phyloP scores from a whole-genome alignment of 768 basidiomycete genomes.

The Leucocoprinus sp. region DNA sequence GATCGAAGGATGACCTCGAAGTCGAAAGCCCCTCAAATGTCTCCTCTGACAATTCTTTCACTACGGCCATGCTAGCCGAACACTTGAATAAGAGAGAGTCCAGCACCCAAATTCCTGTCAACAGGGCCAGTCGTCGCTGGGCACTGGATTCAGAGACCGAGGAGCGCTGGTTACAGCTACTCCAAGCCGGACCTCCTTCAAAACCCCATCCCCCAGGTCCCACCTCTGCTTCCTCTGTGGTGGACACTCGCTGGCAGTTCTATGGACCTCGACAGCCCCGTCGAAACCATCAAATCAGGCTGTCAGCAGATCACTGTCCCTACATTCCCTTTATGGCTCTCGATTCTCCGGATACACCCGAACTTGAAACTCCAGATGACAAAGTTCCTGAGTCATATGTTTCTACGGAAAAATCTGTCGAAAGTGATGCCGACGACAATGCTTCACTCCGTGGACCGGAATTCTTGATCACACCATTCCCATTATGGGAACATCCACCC shows the following conservation, averaged over 20 bases:
- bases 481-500: constrained; percentile 5
- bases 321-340: constrained; percentile 6
- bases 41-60: neutral
- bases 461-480: constrained; percentile 7
- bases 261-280: constrained; percentile 9
- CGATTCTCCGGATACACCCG: constrained; percentile 7
- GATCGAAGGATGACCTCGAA: constrained; percentile 5
- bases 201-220: neutral
- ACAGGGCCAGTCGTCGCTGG: constrained; percentile 1
- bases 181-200: neutral
- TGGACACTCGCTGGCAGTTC: constrained; percentile 6
- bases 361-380: constrained; percentile 9
- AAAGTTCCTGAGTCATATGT: constrained; percentile 1
- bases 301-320: constrained; percentile 3
- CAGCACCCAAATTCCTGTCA: neutral
- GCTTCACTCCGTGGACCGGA: neutral
- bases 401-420: neutral
- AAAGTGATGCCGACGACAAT: neutral
- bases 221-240: neutral
- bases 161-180: constrained; percentile 1
- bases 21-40: neutral
- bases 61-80: neutral
- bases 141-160: constrained; percentile 7
- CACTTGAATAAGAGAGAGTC: neutral
- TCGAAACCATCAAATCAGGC: neutral